Evolutionary conservation across 768 basidiomycete genomes (phyloP).

Genomic region (Lactarius trivialis): DNA sequence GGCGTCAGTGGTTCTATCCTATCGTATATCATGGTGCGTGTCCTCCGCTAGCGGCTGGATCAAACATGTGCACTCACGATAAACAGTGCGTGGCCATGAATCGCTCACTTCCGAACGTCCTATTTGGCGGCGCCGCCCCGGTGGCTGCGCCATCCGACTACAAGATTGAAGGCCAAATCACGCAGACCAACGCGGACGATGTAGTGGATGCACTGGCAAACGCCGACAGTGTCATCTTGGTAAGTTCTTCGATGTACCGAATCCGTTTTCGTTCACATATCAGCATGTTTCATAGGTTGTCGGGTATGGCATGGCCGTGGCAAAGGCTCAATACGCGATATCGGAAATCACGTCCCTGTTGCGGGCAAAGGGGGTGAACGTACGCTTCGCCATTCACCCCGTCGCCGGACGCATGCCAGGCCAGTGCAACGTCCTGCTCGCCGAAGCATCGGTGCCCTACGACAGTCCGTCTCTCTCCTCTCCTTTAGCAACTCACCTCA

Average conservation of each 20-base stretch:
- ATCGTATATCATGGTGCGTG: constrained; percentile 82
- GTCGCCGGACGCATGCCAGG: constrained; percentile 93
- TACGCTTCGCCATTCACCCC: constrained; percentile 84
- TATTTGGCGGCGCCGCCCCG: constrained; percentile 79
- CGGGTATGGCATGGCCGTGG: constrained; percentile 89
- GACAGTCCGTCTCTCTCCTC: constrained; percentile 45
- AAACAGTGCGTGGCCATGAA: constrained; percentile 88
- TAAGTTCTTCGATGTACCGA: constrained; percentile 27
- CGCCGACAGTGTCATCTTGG: constrained; percentile 79
- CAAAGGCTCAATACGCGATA: constrained; percentile 76
- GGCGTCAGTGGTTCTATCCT: constrained; percentile 88
- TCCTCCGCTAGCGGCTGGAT: neutral
- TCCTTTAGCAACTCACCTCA: no score
- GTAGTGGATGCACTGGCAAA: constrained; percentile 71
- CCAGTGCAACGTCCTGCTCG: constrained; percentile 86
- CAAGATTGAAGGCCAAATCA: constrained; percentile 80
- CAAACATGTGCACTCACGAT: constrained; percentile 12
- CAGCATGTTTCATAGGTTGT: constrained; percentile 46
- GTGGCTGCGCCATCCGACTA: constrained; percentile 45
- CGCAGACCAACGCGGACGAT: constrained; percentile 73
- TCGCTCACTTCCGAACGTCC: constrained; percentile 74
- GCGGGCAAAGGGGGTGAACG: constrained; percentile 66
- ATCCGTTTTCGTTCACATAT: neutral
- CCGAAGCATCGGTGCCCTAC: constrained; percentile 86
- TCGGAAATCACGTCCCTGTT: constrained; percentile 71